phyloP scores from a whole-genome alignment of 352 stramenopile genomes.

The Nannochloropsis limnetica region DNA sequence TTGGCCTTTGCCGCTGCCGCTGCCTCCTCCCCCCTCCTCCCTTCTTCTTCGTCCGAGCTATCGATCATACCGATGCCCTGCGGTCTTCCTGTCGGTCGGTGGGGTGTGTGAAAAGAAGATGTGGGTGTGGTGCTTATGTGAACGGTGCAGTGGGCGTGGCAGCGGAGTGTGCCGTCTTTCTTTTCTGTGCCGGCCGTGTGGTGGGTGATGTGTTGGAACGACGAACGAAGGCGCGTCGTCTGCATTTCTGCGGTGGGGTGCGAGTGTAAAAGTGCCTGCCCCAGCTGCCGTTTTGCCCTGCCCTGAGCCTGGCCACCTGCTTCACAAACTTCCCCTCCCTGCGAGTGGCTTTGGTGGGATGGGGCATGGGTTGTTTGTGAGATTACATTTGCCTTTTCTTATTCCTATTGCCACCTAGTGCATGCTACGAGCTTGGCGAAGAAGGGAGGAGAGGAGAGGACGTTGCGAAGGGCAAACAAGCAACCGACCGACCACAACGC shows the following conservation, averaged over 20 bases:
- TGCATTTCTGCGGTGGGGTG: too few species aligned
- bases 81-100: neutral
- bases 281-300: too few species aligned
- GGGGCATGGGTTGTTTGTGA: neutral
- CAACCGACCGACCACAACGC: neutral
- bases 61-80: neutral
- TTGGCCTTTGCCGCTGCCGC: neutral
- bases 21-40: neutral
- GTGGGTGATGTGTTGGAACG: neutral
- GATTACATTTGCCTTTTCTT: neutral
- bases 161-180: neutral
- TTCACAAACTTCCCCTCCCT: neutral
- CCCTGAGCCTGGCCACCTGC: neutral
- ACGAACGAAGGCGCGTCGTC: too few species aligned
- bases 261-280: too few species aligned
- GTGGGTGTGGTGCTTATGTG: neutral
- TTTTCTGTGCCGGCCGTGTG: neutral
- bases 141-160: neutral
- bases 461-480: too few species aligned
- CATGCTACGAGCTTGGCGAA: neutral
- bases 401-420: neutral
- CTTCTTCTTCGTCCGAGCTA: constrained; percentile 27
- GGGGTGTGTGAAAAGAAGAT: neutral
- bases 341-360: neutral
- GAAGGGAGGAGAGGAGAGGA: neutral